Base-by-base conservation (phyloP, 768 basidiomycete species). In the Leucosporidium yakuticum region DNA sequence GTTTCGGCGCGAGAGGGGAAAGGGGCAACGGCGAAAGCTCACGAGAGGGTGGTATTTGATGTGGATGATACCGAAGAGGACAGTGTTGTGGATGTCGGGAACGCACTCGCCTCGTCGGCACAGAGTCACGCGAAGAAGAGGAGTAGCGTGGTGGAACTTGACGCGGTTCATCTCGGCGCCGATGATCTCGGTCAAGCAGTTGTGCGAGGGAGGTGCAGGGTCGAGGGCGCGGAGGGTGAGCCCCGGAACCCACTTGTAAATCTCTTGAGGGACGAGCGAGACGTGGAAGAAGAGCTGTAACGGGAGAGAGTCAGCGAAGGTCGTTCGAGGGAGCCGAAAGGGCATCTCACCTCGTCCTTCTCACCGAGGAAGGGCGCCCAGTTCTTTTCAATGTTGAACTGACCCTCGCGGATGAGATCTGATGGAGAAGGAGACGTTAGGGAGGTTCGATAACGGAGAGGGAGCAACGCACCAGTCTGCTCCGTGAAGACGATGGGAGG, bases 261-360 rank as follows among this genome's bases (percentile, higher is more conserved):
- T 69, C 7, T 69, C 44, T 23, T 69, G 68, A 0, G 68, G 68
- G 19, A 65, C 63, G 59, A 69, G 63, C 11, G 58, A 60, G 53
- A 62, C 68, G 63, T 69, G 68, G 60, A 69, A 65, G 54, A 64
- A 61, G 53, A 69, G 63, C 63, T 69, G 63, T 25, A 21, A 20
- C 2, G 39, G 39, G 39, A 36, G 29, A 39, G 39, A n/a, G 51
- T 9, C 9, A 58, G 64, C n/a, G 14, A 36, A 2, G n/a, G 25
- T 14, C 29, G 60, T 25, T 25, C 25, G 50, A 21, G 51, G 29
- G 17, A 39, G 29, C 32, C 8, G 48, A 47, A 21, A n/a, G n/a
- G n/a, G n/a, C n/a, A n/a, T n/a, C 55, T 20, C 7, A 63, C 62
- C 61, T 68, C 67, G 57, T 63, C 61, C 25, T 63, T 59, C 29